These are phyloP conservation scores for Bipolaris zeicola DNA, from an alignment of 2,329 filamentous ascomycete species.

Conservation along the genomic window DNA sequence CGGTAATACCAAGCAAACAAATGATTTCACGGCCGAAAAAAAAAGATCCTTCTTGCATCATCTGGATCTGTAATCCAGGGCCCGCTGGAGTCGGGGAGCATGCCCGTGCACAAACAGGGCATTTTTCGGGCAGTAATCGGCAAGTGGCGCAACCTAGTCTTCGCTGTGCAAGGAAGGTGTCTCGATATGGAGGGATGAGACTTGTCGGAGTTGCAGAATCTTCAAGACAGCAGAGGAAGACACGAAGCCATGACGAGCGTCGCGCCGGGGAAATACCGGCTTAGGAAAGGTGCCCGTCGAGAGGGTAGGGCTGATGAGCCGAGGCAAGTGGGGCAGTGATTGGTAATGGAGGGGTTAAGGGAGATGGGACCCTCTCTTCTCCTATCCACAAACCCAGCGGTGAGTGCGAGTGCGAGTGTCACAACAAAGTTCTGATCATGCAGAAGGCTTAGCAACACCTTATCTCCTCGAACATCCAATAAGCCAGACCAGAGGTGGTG, in stretches of 20 bases:
- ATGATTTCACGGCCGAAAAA: slow-evolving; percentile 11
- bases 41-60: slow-evolving; percentile 23
- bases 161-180: background rate
- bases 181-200: slow-evolving; percentile 7
- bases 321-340: slow-evolving; percentile 35
- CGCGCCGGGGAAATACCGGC: slow-evolving; percentile 19
- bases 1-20: slow-evolving; percentile 10
- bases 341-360: slow-evolving; percentile 21
- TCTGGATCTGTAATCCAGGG: no score
- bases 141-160: slow-evolving; percentile 6
- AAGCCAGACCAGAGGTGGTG: background rate
- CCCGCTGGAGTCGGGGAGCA: background rate
- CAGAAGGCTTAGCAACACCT: background rate
- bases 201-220: slow-evolving; percentile 13
- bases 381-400: background rate
- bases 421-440: background rate
- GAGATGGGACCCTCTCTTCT: background rate
- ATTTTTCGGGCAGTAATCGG: slow-evolving; percentile 19
- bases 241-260: slow-evolving; percentile 24
- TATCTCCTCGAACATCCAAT: background rate
- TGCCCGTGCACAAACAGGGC: slow-evolving; percentile 1
- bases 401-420: background rate
- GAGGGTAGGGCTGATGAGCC: slow-evolving; percentile 22
- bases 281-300: slow-evolving; percentile 24
- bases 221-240: slow-evolving; percentile 12